Evolutionary conservation across 371 early-diverging fungal genomes (phyloP), one percentile per base, ranked within the genome.

Genomic region (Circinella minor): DNA sequence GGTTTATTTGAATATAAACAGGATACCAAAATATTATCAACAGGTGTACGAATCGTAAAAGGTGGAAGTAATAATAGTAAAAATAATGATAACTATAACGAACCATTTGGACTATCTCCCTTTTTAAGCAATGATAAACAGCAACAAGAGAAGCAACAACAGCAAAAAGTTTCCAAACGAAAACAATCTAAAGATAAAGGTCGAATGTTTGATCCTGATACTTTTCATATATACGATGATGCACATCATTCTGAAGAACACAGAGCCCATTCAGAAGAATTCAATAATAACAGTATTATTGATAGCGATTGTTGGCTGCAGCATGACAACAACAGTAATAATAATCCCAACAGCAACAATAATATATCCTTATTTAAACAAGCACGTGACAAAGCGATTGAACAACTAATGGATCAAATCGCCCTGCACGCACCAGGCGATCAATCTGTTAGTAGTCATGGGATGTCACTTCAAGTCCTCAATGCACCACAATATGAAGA

Each of bases 1-100:
- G 74, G 70, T 14, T 51, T 73, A 36, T 73, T 73, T 55, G 74
- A 73, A n/a, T 73, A 70, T 48, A 54, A 66, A 36, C 54, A 67
- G 36, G 61, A 73, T 18, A 37, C 46, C 47, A 69, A 70, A 59
- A 11, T 73, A 1, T 27, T 73, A 17, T 69, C 65, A 17, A 66
- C 70, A 1, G 74, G 70, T 0, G 62, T 73, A 14, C 69, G 70
- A 11, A 73, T 73, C 18, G 64, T 69, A 17, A 38, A 51, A 43
- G 67, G 71, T 18, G 62, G 13, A 13, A 11, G n/a, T n/a, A n/a
- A 5, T 48, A 34, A 37, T 36, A 60, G 67, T 43, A 3, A 43
- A 13, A 11, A 27, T 27, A 27, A 5, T 48, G 34, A 37, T 36
- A 60, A 60, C 0, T 9, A 43, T 11, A 51, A 5, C 51, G 51